These are phyloP conservation scores for Meredithiella fracta DNA, from an alignment of 2,329 filamentous ascomycete genomes.

Conservation along the genomic window DNA sequence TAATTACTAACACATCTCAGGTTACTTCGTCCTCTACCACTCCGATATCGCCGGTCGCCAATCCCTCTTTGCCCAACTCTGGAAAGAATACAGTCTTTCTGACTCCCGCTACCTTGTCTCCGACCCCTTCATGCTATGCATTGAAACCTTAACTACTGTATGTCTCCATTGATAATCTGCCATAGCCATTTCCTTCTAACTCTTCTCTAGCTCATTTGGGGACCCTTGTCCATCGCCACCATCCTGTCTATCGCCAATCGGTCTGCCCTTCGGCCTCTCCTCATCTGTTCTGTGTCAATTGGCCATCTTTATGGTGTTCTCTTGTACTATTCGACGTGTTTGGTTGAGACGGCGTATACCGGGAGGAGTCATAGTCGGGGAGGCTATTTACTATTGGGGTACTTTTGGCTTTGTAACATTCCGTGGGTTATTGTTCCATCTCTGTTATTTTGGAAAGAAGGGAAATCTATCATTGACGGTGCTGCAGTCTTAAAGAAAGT, in stretches of 20 bases:
- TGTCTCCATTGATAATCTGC: slow-evolving; percentile 19
- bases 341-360: slow-evolving; percentile 29
- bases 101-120: slow-evolving; percentile 76
- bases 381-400: slow-evolving; percentile 47
- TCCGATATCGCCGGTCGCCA: slow-evolving; percentile 47
- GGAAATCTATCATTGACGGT: too few species aligned
- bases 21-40: slow-evolving; percentile 63
- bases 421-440: slow-evolving; percentile 29
- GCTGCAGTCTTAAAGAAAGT: too few species aligned
- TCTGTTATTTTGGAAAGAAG: neutral
- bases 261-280: slow-evolving; percentile 31
- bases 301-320: slow-evolving; percentile 45
- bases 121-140: slow-evolving; percentile 71
- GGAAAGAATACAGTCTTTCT: slow-evolving; percentile 82
- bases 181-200: neutral
- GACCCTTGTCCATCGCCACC: slow-evolving; percentile 38
- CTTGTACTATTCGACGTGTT: slow-evolving; percentile 44
- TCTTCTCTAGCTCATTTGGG: slow-evolving; percentile 32
- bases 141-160: slow-evolving; percentile 70
- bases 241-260: slow-evolving; percentile 29
- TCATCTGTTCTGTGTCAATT: slow-evolving; percentile 35
- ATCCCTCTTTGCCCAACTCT: slow-evolving; percentile 65
- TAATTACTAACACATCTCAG: slow-evolving; percentile 21
- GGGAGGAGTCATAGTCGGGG: slow-evolving; percentile 36
- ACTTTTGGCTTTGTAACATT: slow-evolving; percentile 43